Evolutionary conservation across 768 basidiomycete genomes (phyloP).

Genomic region (Rhizopogon roseolus): DNA sequence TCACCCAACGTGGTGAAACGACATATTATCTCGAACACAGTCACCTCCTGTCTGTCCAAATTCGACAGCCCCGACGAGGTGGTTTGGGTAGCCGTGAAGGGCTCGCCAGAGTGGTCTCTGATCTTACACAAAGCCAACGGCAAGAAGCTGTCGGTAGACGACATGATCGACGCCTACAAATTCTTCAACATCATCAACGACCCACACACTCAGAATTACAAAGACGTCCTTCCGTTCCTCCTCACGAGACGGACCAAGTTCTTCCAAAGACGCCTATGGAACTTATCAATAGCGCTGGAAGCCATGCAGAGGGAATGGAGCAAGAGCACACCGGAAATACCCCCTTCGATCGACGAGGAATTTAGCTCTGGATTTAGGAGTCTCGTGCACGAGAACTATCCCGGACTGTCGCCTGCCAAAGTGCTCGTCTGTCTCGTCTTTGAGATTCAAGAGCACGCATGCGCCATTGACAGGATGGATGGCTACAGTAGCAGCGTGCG

Average conservation of each 20-base stretch:
- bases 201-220: not conserved
- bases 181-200: not conserved
- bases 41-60: not conserved
- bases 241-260: not conserved
- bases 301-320: not conserved
- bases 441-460: not conserved
- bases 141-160: not conserved
- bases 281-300: not conserved
- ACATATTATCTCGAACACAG: not conserved
- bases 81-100: not conserved
- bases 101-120: not conserved
- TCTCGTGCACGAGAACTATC: not conserved
- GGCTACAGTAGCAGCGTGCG: not conserved
- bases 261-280: not conserved
- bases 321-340: not conserved
- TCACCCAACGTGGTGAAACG: not conserved
- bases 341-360: not conserved
- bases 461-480: not conserved
- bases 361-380: not conserved
- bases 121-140: not conserved
- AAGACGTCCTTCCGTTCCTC: not conserved
- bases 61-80: not conserved
- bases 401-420: not conserved
- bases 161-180: not conserved
- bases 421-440: not conserved